These are phyloP conservation scores for Dalbergia cochinchinensis DNA, from an alignment of 306 rosid species.

Conservation along the genomic window DNA sequence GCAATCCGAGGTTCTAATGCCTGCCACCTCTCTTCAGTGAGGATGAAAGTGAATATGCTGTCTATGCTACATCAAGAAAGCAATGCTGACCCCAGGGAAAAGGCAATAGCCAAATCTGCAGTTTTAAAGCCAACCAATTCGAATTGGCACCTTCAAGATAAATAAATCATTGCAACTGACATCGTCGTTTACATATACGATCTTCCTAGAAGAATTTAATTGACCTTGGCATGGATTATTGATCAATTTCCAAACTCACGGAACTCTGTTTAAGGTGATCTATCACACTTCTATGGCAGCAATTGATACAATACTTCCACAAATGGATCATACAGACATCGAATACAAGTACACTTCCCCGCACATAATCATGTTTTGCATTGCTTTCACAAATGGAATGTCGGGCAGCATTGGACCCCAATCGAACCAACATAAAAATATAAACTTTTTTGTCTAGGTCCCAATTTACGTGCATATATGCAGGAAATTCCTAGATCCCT, in stretches of 20 bases:
- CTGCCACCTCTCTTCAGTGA: conserved; percentile 95
- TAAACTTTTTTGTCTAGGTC: neutral
- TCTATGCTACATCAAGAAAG: conserved; percentile 96
- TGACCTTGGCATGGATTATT: conserved; percentile 88
- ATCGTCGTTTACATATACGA: conserved; percentile 86
- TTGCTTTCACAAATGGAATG: conserved; percentile 44
- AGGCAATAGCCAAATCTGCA: conserved; percentile 99
- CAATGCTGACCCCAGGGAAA: conserved; percentile 97
- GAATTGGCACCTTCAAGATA: conserved; percentile 98
- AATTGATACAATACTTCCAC: conserved; percentile 63
- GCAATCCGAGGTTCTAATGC: conserved; percentile 80
- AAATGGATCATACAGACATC: conserved; percentile 57
- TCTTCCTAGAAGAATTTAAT: conserved; percentile 86
- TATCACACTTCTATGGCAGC: conserved; percentile 66
- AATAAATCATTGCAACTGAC: conserved; percentile 97
- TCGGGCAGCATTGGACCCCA: conserved; percentile 35
- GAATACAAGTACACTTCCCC: conserved; percentile 55
- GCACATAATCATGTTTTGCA: conserved; percentile 53
- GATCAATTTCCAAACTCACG: conserved; percentile 81
- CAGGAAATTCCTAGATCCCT: conserved; percentile 31
- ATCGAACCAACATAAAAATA: conserved; percentile 31
- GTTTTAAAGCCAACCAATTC: conserved; percentile 99
- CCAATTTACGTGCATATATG: neutral
- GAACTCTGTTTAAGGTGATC: conserved; percentile 61
- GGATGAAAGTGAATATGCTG: conserved; percentile 88